These are phyloP conservation scores for Acmispon strigosus DNA, from an alignment of 306 rosid species.

Conservation along the genomic window DNA sequence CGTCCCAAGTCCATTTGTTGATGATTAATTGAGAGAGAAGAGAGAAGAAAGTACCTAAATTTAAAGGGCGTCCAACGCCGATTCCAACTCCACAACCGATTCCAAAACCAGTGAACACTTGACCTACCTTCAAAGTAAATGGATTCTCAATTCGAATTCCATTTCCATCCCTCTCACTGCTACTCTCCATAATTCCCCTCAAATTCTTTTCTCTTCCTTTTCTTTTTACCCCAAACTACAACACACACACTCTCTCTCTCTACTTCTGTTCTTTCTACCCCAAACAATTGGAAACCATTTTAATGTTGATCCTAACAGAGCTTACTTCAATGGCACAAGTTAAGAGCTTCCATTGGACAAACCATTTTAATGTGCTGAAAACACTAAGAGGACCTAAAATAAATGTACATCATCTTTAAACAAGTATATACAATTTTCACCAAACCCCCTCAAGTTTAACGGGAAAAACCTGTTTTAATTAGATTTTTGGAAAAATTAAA, in stretches of 20 bases:
- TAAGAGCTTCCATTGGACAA: too few species aligned
- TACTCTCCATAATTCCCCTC: conserved; percentile 44
- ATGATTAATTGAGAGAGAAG: neutral
- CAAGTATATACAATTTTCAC: too few species aligned
- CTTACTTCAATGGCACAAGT: too few species aligned
- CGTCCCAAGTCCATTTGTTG: conserved; percentile 37
- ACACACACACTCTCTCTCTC: neutral
- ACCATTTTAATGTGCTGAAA: too few species aligned
- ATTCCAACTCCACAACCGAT: conserved; percentile 86
- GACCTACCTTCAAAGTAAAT: conserved; percentile 86
- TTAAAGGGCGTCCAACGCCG: conserved; percentile 94
- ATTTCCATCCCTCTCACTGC: conserved; percentile 21
- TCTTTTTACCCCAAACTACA: neutral
- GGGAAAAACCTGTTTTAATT: too few species aligned
- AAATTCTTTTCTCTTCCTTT: neutral
- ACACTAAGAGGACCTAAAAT: too few species aligned
- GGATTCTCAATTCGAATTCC: conserved; percentile 72
- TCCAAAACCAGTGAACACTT: conserved; percentile 96
- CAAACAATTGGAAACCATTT: too few species aligned
- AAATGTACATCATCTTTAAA: too few species aligned
- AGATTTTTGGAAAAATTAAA: too few species aligned
- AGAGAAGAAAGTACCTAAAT: conserved; percentile 46
- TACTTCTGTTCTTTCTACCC: neutral
- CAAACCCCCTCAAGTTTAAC: too few species aligned
- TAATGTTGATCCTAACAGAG: too few species aligned